phyloP scores from a whole-genome alignment of 1,139 yeast species.

The Taphrina communis region DNA sequence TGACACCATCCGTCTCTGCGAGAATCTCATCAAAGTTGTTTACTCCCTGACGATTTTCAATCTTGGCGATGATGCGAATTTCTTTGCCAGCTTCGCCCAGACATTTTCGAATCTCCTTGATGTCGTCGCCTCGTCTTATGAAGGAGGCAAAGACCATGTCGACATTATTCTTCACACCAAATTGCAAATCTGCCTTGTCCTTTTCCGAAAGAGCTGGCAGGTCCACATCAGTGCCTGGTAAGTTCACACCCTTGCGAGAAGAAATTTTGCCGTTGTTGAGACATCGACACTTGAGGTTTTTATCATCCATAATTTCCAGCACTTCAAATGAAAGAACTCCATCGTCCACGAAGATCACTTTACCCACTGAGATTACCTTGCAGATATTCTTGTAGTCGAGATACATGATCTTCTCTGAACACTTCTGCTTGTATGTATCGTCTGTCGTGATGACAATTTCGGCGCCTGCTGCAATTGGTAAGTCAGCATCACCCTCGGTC shows the following conservation, averaged over 20 bases:
- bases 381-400: constrained; percentile 95
- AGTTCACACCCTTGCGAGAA: constrained; percentile 98
- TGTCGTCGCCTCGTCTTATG: constrained; percentile 92
- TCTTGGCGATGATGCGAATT: constrained; percentile 94
- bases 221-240: constrained; percentile 98
- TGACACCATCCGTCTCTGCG: constrained; percentile 95
- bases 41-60: constrained; percentile 99
- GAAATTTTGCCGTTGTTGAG: constrained; percentile 93
- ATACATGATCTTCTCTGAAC: constrained; percentile 81
- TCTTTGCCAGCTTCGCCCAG: constrained; percentile 96
- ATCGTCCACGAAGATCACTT: constrained; percentile 91
- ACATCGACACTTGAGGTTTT: constrained; percentile 83
- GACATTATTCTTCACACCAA: constrained; percentile 96
- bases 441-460: constrained; percentile 94
- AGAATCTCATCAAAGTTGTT: constrained; percentile 97
- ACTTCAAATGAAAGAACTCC: constrained; percentile 98
- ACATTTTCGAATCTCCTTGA: constrained; percentile 85
- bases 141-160: constrained; percentile 99
- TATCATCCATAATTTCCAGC: constrained; percentile 73
- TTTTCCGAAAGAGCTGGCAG: constrained; percentile 97
- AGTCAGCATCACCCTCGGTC: constrained; percentile 75
- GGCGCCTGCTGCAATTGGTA: constrained; percentile 80
- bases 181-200: constrained; percentile 86
- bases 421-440: constrained; percentile 70
- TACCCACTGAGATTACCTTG: constrained; percentile 85